Conservation (phyloP, 495 filamentous ascomycete genomes). For the Annulohypoxylon bovei region DNA sequence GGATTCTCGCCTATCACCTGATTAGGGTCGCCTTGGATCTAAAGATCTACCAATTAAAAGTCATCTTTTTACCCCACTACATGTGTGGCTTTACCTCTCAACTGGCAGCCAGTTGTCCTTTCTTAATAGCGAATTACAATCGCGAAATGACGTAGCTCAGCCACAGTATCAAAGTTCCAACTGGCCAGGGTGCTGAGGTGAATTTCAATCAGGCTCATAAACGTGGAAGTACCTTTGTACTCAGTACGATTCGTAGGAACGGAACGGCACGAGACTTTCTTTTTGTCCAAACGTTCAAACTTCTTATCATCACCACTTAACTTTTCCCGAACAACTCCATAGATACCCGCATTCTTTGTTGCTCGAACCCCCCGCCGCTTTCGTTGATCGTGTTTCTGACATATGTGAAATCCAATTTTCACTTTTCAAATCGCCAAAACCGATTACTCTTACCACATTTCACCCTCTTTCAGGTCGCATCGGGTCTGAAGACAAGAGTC, state of each 20-base stretch:
- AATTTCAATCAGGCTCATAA: slow-evolving; percentile 11
- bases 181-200: not conserved
- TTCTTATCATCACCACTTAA: slow-evolving; percentile 29
- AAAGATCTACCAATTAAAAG: slow-evolving; percentile 25
- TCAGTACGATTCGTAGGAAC: slow-evolving; percentile 19
- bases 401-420: not conserved
- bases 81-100: slow-evolving; percentile 22
- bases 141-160: slow-evolving; percentile 41
- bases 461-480: slow-evolving; percentile 32
- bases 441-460: slow-evolving; percentile 14
- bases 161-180: slow-evolving; percentile 21
- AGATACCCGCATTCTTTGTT: slow-evolving; percentile 34
- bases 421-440: not conserved
- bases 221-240: slow-evolving; percentile 23
- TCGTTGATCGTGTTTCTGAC: slow-evolving; percentile 7
- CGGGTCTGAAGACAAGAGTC: slow-evolving; percentile 20
- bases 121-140: slow-evolving; percentile 26
- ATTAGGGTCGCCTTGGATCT: slow-evolving; percentile 42
- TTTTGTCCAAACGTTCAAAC: slow-evolving; percentile 40
- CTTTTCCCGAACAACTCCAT: not conserved
- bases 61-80: not conserved
- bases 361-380: slow-evolving; percentile 17
- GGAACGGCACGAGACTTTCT: slow-evolving; percentile 44
- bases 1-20: slow-evolving; percentile 43
- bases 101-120: not conserved